These are phyloP conservation scores for Fusarium udum DNA, from an alignment of 2,329 filamentous ascomycete genomes.

Conservation along the genomic window DNA sequence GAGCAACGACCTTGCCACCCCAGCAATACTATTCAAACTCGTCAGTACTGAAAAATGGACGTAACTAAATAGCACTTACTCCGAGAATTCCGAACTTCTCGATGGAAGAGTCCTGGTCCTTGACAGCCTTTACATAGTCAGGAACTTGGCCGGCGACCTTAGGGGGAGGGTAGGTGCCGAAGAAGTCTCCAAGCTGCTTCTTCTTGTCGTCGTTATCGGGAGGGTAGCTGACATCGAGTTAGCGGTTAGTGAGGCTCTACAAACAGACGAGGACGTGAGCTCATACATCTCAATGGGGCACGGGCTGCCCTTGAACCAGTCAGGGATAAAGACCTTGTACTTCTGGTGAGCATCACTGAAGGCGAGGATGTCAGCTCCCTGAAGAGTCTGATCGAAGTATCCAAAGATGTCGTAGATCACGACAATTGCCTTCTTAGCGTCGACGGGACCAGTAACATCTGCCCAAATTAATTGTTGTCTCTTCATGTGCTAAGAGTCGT, in stretches of 20 bases:
- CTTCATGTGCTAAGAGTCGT: not conserved
- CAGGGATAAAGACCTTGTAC: slow-evolving; percentile 90
- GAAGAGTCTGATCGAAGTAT: slow-evolving; percentile 74
- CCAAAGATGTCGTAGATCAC: slow-evolving; percentile 75
- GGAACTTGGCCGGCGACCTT: slow-evolving; percentile 61
- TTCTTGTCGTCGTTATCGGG: slow-evolving; percentile 72
- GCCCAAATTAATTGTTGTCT: not conserved
- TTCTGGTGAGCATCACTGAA: slow-evolving; percentile 65
- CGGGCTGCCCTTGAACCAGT: slow-evolving; percentile 85
- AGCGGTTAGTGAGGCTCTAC: not conserved
- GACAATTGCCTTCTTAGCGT: slow-evolving; percentile 67
- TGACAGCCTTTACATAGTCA: slow-evolving; percentile 63
- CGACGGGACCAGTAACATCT: slow-evolving; percentile 59
- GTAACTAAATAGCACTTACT: slow-evolving; percentile 49
- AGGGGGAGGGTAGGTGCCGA: slow-evolving; percentile 60
- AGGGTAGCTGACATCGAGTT: slow-evolving; percentile 59
- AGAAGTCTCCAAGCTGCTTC: slow-evolving; percentile 66
- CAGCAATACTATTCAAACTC: slow-evolving; percentile 65
- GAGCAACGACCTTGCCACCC: slow-evolving; percentile 73
- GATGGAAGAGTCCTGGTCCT: slow-evolving; percentile 62
- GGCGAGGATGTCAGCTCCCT: slow-evolving; percentile 74
- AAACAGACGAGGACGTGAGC: not conserved
- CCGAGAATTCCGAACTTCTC: slow-evolving; percentile 70
- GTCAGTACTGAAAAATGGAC: not conserved
- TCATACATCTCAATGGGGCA: slow-evolving; percentile 60